These are phyloP conservation scores for Pittosporum tobira DNA, from an alignment of 129 eudicot species.

Conservation along the genomic window DNA sequence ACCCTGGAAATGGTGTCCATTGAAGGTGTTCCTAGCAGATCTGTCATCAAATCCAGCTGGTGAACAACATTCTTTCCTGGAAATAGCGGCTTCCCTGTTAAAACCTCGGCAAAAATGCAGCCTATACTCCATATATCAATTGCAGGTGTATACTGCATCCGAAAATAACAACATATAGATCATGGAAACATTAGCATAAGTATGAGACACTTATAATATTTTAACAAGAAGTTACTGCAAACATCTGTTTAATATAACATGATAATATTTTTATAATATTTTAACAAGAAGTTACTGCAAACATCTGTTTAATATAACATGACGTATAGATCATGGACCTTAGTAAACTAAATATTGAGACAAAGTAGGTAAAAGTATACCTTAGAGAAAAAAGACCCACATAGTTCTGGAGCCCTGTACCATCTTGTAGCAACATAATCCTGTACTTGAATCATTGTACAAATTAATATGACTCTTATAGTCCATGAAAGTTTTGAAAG, in stretches of 20 bases:
- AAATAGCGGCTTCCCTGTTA: conserved; percentile 77
- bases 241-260: not conserved
- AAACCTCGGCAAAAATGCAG: conserved; percentile 82
- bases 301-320: not conserved
- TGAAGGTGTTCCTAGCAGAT: conserved; percentile 80
- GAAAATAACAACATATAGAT: no score
- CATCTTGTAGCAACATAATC: conserved; percentile 96
- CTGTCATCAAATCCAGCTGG: conserved; percentile 81
- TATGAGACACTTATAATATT: not conserved
- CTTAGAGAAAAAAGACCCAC: conserved; percentile 89
- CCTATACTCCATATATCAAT: conserved; percentile 90
- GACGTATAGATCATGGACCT: not conserved
- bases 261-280: not conserved
- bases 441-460: conserved; percentile 24
- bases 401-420: conserved; percentile 90
- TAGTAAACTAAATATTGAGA: not conserved
- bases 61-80: conserved; percentile 89
- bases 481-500: not conserved
- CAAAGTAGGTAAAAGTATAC: conserved; percentile 18
- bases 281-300: not conserved
- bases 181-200: not conserved
- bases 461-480: not conserved
- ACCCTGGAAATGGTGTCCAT: conserved; percentile 69
- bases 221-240: not conserved
- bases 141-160: conserved; percentile 78